These are phyloP conservation scores for Colletotrichum horii DNA, from an alignment of 2,329 filamentous ascomycete species.

Conservation along the genomic window DNA sequence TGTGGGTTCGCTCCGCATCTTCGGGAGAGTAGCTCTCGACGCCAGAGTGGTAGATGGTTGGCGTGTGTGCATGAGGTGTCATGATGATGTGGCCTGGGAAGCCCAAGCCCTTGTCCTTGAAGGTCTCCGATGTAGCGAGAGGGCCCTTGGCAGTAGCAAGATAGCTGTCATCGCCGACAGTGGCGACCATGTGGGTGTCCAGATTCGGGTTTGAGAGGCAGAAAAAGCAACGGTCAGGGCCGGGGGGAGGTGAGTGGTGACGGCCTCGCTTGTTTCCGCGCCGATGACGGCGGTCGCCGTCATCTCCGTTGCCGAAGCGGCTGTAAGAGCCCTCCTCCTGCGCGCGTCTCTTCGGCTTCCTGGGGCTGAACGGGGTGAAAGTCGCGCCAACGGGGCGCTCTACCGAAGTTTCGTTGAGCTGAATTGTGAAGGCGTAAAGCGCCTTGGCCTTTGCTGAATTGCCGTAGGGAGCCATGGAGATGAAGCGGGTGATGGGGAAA, in stretches of 20 bases:
- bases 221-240: slow-evolving; percentile 89
- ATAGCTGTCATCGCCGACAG: slow-evolving; percentile 87
- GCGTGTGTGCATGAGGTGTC: slow-evolving; percentile 82
- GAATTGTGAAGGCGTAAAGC: slow-evolving; percentile 79
- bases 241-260: slow-evolving; percentile 61
- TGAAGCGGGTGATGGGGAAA: slow-evolving; percentile 80
- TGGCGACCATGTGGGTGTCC: slow-evolving; percentile 86
- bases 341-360: slow-evolving; percentile 63
- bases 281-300: slow-evolving; percentile 42
- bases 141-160: slow-evolving; percentile 93
- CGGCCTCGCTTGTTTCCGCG: slow-evolving; percentile 49
- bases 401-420: slow-evolving; percentile 64
- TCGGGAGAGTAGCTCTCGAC: slow-evolving; percentile 54
- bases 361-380: slow-evolving; percentile 70
- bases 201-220: slow-evolving; percentile 88
- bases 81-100: slow-evolving; percentile 91
- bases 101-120: slow-evolving; percentile 64
- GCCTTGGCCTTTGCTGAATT: slow-evolving; percentile 81
- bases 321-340: slow-evolving; percentile 53
- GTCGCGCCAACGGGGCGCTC: slow-evolving; percentile 75
- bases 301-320: slow-evolving; percentile 57
- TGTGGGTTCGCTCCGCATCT: slow-evolving; percentile 65
- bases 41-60: slow-evolving; percentile 74
- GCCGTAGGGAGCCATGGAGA: slow-evolving; percentile 82
- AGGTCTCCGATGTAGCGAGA: slow-evolving; percentile 74